A percentile compares a stretch with the other conserved stretches of the same genome.
phyloP scores from a whole-genome alignment of 257 asterid genomes.

The Sherardia arvensis region DNA sequence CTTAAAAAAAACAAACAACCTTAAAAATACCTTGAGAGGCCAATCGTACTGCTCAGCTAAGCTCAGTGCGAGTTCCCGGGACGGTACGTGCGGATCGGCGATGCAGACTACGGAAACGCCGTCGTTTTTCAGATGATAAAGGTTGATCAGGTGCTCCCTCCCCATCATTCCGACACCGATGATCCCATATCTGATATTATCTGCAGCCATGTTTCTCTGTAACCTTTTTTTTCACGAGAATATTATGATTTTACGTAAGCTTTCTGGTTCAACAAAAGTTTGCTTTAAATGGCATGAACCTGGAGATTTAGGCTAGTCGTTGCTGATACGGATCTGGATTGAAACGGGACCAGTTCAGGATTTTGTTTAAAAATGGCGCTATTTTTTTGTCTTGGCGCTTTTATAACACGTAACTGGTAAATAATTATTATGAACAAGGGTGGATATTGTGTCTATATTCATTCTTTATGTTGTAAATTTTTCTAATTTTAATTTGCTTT shows the following conservation, averaged over 20 bases:
- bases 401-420: background rate
- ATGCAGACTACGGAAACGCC: slow-evolving; percentile 72
- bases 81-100: slow-evolving; percentile 86
- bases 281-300: background rate
- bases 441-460: background rate
- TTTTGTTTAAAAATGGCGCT: background rate
- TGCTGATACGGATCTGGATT: background rate
- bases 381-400: background rate
- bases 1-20: no score
- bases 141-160: slow-evolving; percentile 82
- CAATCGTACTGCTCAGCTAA: slow-evolving; percentile 54
- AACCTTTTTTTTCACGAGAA: background rate
- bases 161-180: slow-evolving; percentile 99
- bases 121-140: slow-evolving; percentile 49
- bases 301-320: background rate
- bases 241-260: background rate
- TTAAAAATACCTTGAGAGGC: slow-evolving; percentile 59
- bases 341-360: no score
- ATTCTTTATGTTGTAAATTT: no score
- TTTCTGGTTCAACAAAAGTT: background rate
- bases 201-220: background rate
- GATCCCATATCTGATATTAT: slow-evolving; percentile 60
- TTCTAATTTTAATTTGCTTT: no score
- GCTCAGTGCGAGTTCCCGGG: slow-evolving; percentile 43
- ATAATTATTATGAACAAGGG: background rate